A percentile compares a stretch with the other conserved stretches of the same genome.
Evolutionary conservation across 768 basidiomycete genomes (phyloP).

Genomic region (Boletus rubroflammeus): DNA sequence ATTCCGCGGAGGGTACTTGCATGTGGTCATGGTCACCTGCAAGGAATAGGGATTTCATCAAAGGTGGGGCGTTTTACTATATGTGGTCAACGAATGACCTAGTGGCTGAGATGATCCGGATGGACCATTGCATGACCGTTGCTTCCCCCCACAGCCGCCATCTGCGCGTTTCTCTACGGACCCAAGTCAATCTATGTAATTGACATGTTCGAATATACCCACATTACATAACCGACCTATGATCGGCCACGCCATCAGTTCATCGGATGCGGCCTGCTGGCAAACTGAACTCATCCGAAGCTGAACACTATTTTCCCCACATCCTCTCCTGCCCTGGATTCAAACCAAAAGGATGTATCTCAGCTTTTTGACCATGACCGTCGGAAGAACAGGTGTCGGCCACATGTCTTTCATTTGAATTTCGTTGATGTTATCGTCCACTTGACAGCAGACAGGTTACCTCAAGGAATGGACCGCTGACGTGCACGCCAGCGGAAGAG

Average conservation of each 20-base stretch:
- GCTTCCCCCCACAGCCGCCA: neutral
- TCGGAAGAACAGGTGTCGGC: neutral
- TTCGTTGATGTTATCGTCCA: neutral
- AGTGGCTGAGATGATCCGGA: slow-evolving; percentile 17
- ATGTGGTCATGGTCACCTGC: neutral
- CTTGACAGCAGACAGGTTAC: neutral
- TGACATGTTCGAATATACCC: neutral
- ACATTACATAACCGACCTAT: slow-evolving; percentile 1
- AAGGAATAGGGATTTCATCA: neutral
- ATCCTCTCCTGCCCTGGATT: neutral
- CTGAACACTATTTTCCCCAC: neutral
- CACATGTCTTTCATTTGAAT: slow-evolving; percentile 8
- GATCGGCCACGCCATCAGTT: neutral
- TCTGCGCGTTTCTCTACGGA: neutral
- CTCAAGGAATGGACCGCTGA: neutral
- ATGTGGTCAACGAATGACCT: slow-evolving; percentile 7
- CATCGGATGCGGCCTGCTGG: neutral
- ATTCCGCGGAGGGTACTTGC: neutral
- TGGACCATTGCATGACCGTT: neutral
- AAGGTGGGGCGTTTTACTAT: neutral
- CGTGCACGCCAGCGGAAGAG: slow-evolving; percentile 1
- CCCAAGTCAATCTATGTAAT: slow-evolving; percentile 1
- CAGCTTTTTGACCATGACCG: neutral
- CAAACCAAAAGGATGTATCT: neutral
- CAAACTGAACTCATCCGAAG: neutral